Base-by-base conservation (phyloP, 331 rosid species). In the Rhamnella rubrinervis region DNA sequence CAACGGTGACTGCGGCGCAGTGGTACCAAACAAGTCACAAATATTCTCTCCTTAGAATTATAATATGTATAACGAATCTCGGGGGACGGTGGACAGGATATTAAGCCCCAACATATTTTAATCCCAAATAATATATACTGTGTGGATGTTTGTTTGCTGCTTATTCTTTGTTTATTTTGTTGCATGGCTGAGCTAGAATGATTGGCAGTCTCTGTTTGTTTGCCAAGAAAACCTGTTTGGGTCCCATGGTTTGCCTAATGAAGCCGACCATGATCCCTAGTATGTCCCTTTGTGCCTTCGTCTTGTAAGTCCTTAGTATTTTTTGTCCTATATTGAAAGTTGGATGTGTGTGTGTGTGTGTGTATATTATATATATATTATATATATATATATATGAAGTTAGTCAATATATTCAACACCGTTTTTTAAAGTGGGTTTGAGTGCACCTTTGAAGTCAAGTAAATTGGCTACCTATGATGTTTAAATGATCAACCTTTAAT, bases 21-120 rank as follows among this genome's bases (percentile, higher is more conserved):
- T 31, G 57, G 13, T 5, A n/a, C 37, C 18, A 49, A 44, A 46
- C 59, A 62, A 44, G 26, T 66, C 63, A 64, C 61, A 39, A 59
- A 63, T n/a, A 4, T 59, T 38, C 19, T 23, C 18, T 23, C 31
- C 15, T 58, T 1, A 31, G 51, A 47, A 52, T 61, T 63, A 56
- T 47, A 25, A 25, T 17, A 23, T 23, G 23, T 23, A 53, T 19
- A 56, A 72, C 51, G 73, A 79, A 79, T 79, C 68, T 59, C 31
- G 20, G 37, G 14, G 73, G 84, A 53, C 78, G 77, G 89, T 64
- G 67, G 78, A 80, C 75, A 51, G 65, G 68, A 82, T 85, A 85
- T 76, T 60, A 49, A 63, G 21, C 73, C 52, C 57, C 55, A 59
- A 28, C 69, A 41, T 56, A 59, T 55, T 74, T 63, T 21, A 53